Base-by-base conservation (phyloP, 805 yeast genomes). In the Kodamaea hsintzibuensis region DNA sequence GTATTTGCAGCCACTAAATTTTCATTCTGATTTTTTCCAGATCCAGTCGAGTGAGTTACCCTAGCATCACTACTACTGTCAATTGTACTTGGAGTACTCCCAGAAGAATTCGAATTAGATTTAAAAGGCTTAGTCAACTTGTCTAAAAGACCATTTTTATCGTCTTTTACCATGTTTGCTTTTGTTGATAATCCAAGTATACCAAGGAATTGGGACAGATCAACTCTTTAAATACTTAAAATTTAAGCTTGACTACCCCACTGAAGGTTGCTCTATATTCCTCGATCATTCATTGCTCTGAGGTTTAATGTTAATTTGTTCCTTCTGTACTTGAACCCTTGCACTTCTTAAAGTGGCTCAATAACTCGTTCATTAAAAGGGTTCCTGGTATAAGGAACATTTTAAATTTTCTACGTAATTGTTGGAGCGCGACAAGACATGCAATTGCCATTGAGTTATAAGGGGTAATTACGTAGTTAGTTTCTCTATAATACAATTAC, bases 71-170 rank as follows among this genome's bases (percentile, higher is more conserved):
- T 39, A 27, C 43, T 39, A n/a, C 50, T 38, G 19, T 40, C 19
- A 38, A 42, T 42, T 12, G 44, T 47, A 35, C 50, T 47, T 13
- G 51, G 45, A 16, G 46, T 35, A 16, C 46, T 48, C 8, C 13
- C 35, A 9, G 51, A 46, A 49, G 55, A 43, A 49, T 42, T 43
- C 43, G 52, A 49, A 16, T 42, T 56, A 13, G 39, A 8, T 49
- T 53, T 59, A 56, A 66, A 66, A 10, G 68, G 67, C 38, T 65
- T 60, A 44, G 57, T 63, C 46, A 66, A 56, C 50, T 65, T 65
- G 51, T 55, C 52, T 17, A 65, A 49, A 37, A 65, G 55, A 27
- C 62, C 60, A 22, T 53, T 54, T 43, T 61, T 62, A 35, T 62
- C 65, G 49, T 60, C 60, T 62, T 55, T 30, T 16, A 33, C 62